Percentiles rank a stretch among this genome's conserved stretches.
These are phyloP conservation scores for Euphorbia lathyris DNA, from an alignment of 345 rosid species.

Conservation along the genomic window DNA sequence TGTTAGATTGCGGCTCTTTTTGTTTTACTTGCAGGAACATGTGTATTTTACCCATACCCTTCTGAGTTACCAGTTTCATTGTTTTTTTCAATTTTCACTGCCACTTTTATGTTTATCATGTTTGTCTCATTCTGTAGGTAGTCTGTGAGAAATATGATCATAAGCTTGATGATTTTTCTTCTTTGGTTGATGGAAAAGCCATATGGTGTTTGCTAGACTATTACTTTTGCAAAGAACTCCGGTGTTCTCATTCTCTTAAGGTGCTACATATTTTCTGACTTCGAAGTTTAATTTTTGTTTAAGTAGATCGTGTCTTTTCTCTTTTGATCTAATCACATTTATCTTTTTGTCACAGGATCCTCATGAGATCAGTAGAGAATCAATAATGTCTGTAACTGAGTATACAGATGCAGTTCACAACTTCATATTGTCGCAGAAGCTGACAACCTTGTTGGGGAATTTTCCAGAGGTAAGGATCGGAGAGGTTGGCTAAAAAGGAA, in stretches of 20 bases:
- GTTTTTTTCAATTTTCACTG: background rate
- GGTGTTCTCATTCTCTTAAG: conserved; percentile 54
- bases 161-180: conserved; percentile 45
- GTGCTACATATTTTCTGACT: conserved; percentile 29
- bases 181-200: conserved; percentile 83
- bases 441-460: conserved; percentile 70
- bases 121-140: conserved; percentile 47
- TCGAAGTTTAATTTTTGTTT: background rate
- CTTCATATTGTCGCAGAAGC: conserved; percentile 74
- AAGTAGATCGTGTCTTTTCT: conserved; percentile 1
- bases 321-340: conserved; percentile 14
- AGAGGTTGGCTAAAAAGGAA: background rate
- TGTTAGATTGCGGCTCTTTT: background rate
- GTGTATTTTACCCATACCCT: background rate
- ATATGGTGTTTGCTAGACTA: conserved; percentile 94
- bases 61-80: conserved; percentile 1
- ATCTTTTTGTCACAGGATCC: conserved; percentile 40
- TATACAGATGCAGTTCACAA: conserved; percentile 82
- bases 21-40: background rate
- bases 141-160: conserved; percentile 55
- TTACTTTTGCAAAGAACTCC: conserved; percentile 78
- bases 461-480: conserved; percentile 73
- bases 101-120: conserved; percentile 9
- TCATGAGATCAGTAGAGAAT: conserved; percentile 44
- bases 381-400: conserved; percentile 60